phyloP scores from a whole-genome alignment of 768 basidiomycete genomes.

The Trametes cubensis region DNA sequence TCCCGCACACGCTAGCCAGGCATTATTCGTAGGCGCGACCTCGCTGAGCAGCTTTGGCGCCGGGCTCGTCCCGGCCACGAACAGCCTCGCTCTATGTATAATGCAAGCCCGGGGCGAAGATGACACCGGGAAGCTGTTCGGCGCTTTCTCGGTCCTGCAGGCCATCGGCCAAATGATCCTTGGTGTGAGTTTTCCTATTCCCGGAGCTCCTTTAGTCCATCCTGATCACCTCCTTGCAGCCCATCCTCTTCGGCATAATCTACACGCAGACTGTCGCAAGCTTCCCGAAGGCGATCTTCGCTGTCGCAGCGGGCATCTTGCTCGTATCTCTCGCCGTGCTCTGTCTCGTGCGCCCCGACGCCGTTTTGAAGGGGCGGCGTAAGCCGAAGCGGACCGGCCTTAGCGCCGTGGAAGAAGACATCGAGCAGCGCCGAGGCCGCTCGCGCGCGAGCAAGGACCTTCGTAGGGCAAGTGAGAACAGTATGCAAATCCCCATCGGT shows the following conservation, averaged over 20 bases:
- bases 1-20: slow-evolving; percentile 44
- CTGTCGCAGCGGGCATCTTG: slow-evolving; percentile 58
- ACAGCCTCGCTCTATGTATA: slow-evolving; percentile 77
- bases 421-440: slow-evolving; percentile 34
- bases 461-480: slow-evolving; percentile 16
- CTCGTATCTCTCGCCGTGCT: slow-evolving; percentile 51
- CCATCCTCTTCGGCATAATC: slow-evolving; percentile 65
- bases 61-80: slow-evolving; percentile 67
- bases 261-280: slow-evolving; percentile 65
- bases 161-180: slow-evolving; percentile 67
- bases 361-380: slow-evolving; percentile 26
- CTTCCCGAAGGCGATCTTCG: slow-evolving; percentile 73
- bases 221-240: slow-evolving; percentile 44
- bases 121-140: slow-evolving; percentile 61
- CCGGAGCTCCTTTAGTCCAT: slow-evolving; percentile 1
- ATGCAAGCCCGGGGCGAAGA: slow-evolving; percentile 46
- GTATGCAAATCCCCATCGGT: background rate
- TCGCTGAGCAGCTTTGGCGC: slow-evolving; percentile 66
- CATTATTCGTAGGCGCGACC: slow-evolving; percentile 61
- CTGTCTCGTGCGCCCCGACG: slow-evolving; percentile 42
- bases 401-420: slow-evolving; percentile 25
- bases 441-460: slow-evolving; percentile 44
- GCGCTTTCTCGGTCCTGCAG: slow-evolving; percentile 68
- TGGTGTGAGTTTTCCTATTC: slow-evolving; percentile 38
- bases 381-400: slow-evolving; percentile 18